Base-by-base conservation (phyloP, 495 filamentous ascomycete species). In the Trichocladium uniseriatum region DNA sequence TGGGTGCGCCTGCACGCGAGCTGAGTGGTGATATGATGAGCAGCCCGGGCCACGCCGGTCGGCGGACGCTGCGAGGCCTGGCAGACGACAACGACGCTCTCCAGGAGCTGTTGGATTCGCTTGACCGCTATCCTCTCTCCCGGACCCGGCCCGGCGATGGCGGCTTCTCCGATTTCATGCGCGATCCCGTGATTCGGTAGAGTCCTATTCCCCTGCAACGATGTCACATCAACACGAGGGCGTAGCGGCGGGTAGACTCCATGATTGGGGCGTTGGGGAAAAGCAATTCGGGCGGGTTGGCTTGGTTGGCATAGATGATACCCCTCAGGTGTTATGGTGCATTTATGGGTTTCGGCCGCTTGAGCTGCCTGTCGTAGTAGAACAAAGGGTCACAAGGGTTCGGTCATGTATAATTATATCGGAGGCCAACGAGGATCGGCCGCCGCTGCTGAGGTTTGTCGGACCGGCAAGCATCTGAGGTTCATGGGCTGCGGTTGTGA, bases 151-250 rank as follows among this genome's bases (percentile, higher is more conserved):
- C 56, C 8, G 61, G 62, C 3, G 64, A 65, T 7, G 56, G 55
- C 13, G 67, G 64, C 28, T 53, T 69, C 15, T 49, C 52, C 7
- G 60, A 40, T 43, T 72, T 69, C 45, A 71, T 73, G 69, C 55
- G 66, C 35, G 69, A 73, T 19, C 65, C 68, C 5, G 67, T 71
- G 41, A 68, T 74, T 43, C 71, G 71, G 21, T 74, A 34, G 64
- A 16, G 39, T 31, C 7, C 35, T 24, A 15, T 27, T 45, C 13
- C 10, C 2, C 31, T 27, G 24, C 3, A 4, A 27, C 24, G 8
- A 27, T 27, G 24, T 8, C 3, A 27, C 9, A 32, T 11, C 10
- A 11, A 10, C 16, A 20, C 16, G 38, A 38, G 21, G 27, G 37
- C 34, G 21, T 41, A 19, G 15, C 19, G 38, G 38, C 35, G 1